These are phyloP conservation scores for Zalaria obscura DNA, from an alignment of 2,329 filamentous ascomycete species.

Conservation along the genomic window DNA sequence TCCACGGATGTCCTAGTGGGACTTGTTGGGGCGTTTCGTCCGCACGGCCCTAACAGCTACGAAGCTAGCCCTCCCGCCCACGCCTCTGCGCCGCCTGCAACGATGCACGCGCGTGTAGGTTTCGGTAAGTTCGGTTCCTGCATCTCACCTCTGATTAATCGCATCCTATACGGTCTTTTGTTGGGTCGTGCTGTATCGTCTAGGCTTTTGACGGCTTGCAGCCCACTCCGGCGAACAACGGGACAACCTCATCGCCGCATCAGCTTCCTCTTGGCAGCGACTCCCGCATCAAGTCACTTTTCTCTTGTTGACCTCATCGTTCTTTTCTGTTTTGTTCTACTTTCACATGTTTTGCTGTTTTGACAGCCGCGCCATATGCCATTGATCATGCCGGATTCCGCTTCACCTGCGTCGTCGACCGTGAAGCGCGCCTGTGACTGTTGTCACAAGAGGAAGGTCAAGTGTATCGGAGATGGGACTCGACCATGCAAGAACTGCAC, in stretches of 20 bases:
- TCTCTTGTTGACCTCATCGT: background rate
- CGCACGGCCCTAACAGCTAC: background rate
- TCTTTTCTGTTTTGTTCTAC: background rate
- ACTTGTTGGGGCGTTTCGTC: background rate
- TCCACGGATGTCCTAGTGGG: no score
- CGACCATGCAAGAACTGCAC: conserved; percentile 47
- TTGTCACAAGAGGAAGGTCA: conserved; percentile 34
- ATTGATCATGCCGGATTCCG: conserved; percentile 8
- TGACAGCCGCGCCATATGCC: background rate
- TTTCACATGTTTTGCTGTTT: background rate
- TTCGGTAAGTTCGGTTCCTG: background rate
- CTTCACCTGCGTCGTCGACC: conserved; percentile 9
- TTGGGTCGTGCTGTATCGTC: background rate
- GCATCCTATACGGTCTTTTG: background rate
- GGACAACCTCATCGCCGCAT: background rate
- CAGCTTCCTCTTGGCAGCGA: background rate
- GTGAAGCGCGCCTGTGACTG: conserved; percentile 11
- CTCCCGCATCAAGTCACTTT: background rate
- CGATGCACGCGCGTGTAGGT: background rate
- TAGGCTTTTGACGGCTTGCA: conserved; percentile 6
- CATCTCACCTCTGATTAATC: background rate
- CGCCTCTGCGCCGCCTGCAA: no score
- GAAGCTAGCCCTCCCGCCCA: background rate
- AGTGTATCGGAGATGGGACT: conserved; percentile 35
- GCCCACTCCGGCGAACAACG: background rate